Evolutionary conservation across 225 moss, liverwort and hornwort species (phyloP), one percentile per base, ranked within the genome.

Genomic region (Marchantia paleacea): DNA sequence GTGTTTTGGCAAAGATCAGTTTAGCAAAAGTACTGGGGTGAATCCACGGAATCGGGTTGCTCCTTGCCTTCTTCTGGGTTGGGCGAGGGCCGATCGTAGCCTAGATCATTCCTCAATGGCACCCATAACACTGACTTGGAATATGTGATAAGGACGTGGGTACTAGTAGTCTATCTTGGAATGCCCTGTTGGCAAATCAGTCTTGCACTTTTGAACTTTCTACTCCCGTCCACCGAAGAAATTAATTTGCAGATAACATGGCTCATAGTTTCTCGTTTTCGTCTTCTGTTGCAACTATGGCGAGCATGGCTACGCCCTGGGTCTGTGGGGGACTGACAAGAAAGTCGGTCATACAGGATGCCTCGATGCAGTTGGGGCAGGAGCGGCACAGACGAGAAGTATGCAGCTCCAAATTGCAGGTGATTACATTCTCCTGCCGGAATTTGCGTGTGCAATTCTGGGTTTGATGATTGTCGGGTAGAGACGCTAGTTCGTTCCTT

Each of bases 321-420:
- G 69, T 52, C 64, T 80, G 82, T 72, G 29, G 64, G 11, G 71
- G 72, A 72, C 50, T 87, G 80, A 85, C 78, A 31, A 78, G 30
- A 53, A 80, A 30, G 74, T 83, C 76, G 77, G 1, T 55, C 68
- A 11, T 79, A 76, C 88, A 88, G 88, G 88, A 88, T 71, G 85
- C 85, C 39, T 75, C 72, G 30, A 79, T 85, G 75, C 88, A 85
- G 78, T 77, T 88, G 83, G 79, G 83, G 75, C 79, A 85, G 83
- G 88, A 88, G 81, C 81, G 83, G 31, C 83, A 83, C 55, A 85
- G 81, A 69, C 78, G 85, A 72, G 88, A 85, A 78, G 79, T 88
- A 51, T 88, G 85, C 85, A 88, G 83, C 79, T 83, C 83, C 79
- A 85, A 88, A 48, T 72, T 88, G 82, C 81, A 88, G 72, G 88